Evolutionary conservation across 2,329 filamentous ascomycete genomes (phyloP), one percentile per base, ranked within the genome.

Genomic region (Arthrobotrys pseudoclavata): DNA sequence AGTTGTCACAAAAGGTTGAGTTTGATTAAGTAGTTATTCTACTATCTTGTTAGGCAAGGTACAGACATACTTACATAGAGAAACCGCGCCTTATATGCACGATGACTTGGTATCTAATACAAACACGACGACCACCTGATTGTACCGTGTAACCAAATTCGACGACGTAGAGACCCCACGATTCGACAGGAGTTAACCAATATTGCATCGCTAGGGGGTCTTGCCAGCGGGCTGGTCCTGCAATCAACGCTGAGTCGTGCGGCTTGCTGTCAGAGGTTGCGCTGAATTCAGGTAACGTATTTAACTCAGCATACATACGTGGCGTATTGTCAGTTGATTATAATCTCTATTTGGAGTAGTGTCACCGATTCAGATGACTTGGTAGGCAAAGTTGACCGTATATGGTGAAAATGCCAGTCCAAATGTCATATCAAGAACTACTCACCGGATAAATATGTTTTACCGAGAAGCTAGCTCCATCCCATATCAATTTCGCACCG

Each of bases 31-130:
- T n/a, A n/a, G n/a, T n/a, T 3, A 29, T 13, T 12, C 13, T 10
- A 15, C 24, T 53, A 18, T 31, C 4, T 18, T 31, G 24, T 53
- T 31, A 53, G 50, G 50, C 50, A 29, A 53, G 9, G 15, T 53
- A 31, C 22, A 31, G 13, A 53, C 4, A n/a, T 31, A n/a, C 24
- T 31, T 4, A 18, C 13, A 18, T 26, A 18, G 15, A 18, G 4
- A 45, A 40, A 45, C 20, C 42, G n/a, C 18, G 55, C 55, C 55
- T 60, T 60, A 60, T 60, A 60, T 60, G 55, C 55, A 60, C 5
- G 55, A 42, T 60, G 55, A 60, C 55, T 60, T 60, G 55, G 55
- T 60, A 60, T 60, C 31, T 10, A 60, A 60, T 60, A 60, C 55
- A n/a, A 40, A 60, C 20, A 37, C 6, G 29, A 22, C 55, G 6